Evolutionary conservation across 208 protist species (phyloP), one percentile per base, ranked within the genome.

Genomic region (Trypanosoma rangeli): DNA sequence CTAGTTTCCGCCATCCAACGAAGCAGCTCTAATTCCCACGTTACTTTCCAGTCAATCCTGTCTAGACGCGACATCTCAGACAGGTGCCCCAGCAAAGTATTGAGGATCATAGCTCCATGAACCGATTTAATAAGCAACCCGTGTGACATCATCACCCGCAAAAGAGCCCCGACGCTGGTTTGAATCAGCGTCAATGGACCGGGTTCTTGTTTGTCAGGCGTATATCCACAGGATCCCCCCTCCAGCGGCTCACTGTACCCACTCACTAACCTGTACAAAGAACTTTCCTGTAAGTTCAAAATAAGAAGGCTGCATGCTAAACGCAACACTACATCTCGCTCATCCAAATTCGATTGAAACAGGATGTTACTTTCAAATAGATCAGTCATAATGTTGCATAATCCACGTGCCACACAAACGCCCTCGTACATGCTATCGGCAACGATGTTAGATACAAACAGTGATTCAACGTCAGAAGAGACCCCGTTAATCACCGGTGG

Each of bases 51-150:
- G 29, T 61, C 48, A 24, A 16, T 16, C 42, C 4, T 16, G 24
- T 37, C 12, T 31, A 22, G 20, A 29, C 22, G 50, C 31, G 50
- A 64, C 28, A 46, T 48, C 5, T 70, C 64, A 37, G 31, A 63
- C 15, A 77, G n/a, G 50, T 77, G 64, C 29, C 71, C 64, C 18
- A 37, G 52, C 56, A 77, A 53, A 26, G 72, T 77, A 58, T 77
- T 71, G 0, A 71, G n/a, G 37, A 77, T 37, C 35, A 67, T 68
- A 16, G 64, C 64, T 0, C 46, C 72, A 68, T 77, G 72, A 24
- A 77, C 22, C 18, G 33, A 29, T 52, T 58, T 63, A 9, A 77
- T 59, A 16, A 77, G 59, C 20, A 77, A 29, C 20, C 50, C 37
- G 24, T 49, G 62, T n/a, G 20, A 44, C 33, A 68, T n/a, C 65